These are phyloP conservation scores for Rhizopus sp. DNA, from an alignment of 371 early-diverging fungal species.

Conservation along the genomic window DNA sequence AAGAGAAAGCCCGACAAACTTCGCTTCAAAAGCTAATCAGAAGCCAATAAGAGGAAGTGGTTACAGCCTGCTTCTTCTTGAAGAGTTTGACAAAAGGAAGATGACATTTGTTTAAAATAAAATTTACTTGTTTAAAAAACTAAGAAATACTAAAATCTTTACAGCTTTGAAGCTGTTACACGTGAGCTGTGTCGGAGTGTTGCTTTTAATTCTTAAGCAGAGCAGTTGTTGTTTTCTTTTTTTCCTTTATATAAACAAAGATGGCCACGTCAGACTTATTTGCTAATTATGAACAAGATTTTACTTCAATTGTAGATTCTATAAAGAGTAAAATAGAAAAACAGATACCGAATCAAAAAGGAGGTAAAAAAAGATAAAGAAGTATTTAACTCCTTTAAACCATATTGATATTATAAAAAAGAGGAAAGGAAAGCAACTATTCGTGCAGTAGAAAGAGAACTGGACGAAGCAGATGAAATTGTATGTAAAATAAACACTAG, in stretches of 20 bases:
- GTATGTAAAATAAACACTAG: conserved; percentile 42
- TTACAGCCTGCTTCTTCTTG: no score
- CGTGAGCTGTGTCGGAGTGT: background rate
- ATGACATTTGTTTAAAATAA: no score
- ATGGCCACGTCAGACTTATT: conserved; percentile 71
- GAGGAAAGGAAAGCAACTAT: conserved; percentile 74
- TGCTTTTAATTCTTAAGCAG: background rate
- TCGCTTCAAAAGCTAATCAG: no score
- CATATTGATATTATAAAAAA: conserved; percentile 22
- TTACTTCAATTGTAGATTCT: conserved; percentile 60
- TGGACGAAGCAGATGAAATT: conserved; percentile 92
- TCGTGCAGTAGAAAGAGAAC: conserved; percentile 79
- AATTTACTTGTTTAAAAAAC: no score
- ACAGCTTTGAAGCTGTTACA: no score
- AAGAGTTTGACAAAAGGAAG: no score
- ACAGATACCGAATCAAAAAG: conserved; percentile 60
- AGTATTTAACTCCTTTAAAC: background rate
- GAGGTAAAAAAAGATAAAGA: conserved; percentile 42
- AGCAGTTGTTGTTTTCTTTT: conserved; percentile 1
- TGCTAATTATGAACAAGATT: conserved; percentile 88
- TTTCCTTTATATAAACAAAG: conserved; percentile 3
- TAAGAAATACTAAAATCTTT: no score
- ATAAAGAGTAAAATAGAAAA: conserved; percentile 64
- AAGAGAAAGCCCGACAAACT: no score
- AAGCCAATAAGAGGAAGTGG: no score